Conservation (phyloP, 306 rosid species). For the Rubus idaeus region DNA sequence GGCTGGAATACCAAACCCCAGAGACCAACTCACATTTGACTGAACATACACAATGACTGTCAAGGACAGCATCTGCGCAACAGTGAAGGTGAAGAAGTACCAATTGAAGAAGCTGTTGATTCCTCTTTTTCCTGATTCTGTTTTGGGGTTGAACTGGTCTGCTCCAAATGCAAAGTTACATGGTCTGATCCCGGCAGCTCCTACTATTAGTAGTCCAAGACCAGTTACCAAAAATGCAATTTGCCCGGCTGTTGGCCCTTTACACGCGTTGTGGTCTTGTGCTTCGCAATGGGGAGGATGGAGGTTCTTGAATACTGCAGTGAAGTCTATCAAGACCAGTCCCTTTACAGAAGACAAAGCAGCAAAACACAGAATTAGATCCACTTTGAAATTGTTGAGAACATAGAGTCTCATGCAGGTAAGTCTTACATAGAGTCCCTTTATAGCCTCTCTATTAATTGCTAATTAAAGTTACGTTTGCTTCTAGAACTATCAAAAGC, state of each 20-base stretch:
- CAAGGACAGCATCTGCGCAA: conserved; percentile 62
- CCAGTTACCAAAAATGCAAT: conserved; percentile 55
- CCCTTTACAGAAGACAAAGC: conserved; percentile 49
- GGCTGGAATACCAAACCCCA: conserved; percentile 79
- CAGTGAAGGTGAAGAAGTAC: conserved; percentile 73
- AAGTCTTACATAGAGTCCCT: neutral
- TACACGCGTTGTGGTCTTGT: conserved; percentile 42
- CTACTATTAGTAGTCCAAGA: conserved; percentile 55
- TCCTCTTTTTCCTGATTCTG: conserved; percentile 77
- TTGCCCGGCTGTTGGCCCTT: conserved; percentile 66
- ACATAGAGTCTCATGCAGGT: neutral
- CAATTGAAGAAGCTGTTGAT: conserved; percentile 90
- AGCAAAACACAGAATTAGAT: neutral
- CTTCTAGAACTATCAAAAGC: neutral
- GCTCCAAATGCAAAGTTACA: conserved; percentile 91
- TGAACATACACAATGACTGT: conserved; percentile 75
- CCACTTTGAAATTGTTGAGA: neutral
- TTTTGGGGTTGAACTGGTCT: conserved; percentile 78
- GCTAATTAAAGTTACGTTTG: neutral
- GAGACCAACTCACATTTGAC: conserved; percentile 74
- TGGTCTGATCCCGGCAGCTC: conserved; percentile 83
- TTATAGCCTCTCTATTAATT: neutral
- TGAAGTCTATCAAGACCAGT: conserved; percentile 62
- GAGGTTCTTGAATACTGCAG: conserved; percentile 61
- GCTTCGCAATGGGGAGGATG: conserved; percentile 69